Evolutionary conservation across 148 eudicot species (phyloP), one percentile per base, ranked within the genome.

Genomic region (Linanthus parryae): DNA sequence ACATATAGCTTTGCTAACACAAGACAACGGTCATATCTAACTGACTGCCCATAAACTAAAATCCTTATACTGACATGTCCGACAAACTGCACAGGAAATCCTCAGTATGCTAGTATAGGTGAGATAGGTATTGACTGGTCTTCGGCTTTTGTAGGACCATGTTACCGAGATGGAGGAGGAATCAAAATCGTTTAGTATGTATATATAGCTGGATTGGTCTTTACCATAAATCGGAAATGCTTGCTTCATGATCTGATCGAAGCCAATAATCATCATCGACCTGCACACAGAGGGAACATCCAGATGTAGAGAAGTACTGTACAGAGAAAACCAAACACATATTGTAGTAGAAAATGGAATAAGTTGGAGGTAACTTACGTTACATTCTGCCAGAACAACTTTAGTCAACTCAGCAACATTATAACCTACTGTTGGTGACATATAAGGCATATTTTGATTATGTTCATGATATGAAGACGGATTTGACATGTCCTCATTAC

Each of bases 211-310:
- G n/a, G n/a, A n/a, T n/a, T n/a, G 37, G 30, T 27, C 21, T 21
- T 34, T 50, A 57, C 82, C 77, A 76, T 30, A 76, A 45, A n/a
- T 54, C 69, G 9, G 72, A 48, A 21, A 59, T 49, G 25, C 68
- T 61, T 53, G 54, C 66, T 41, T 62, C 63, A 19, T 38, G 25
- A 23, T 76, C 68, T 15, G 77, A 61, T 18, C 31, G 59, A 31
- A 76, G 56, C 77, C 82, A 76, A 48, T 72, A 76, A 42, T 76
- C 77, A 45, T 65, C 63, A 41, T 55, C 66, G 31, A 36, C 33
- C 82, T 76, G 75, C 65, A 65, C 3, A 31, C 10, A 36, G 33
- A 31, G 5, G 10, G 10, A 31, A 31, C 5, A 31, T 4, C 5
- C 7, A 31, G 35, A 4, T 31, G 7, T 31, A 5, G 35, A 31